Percentiles rank a stretch among this genome's conserved stretches.
phyloP scores from a whole-genome alignment of 2,329 filamentous ascomycete genomes.

The Aspergillus carbonarius region DNA sequence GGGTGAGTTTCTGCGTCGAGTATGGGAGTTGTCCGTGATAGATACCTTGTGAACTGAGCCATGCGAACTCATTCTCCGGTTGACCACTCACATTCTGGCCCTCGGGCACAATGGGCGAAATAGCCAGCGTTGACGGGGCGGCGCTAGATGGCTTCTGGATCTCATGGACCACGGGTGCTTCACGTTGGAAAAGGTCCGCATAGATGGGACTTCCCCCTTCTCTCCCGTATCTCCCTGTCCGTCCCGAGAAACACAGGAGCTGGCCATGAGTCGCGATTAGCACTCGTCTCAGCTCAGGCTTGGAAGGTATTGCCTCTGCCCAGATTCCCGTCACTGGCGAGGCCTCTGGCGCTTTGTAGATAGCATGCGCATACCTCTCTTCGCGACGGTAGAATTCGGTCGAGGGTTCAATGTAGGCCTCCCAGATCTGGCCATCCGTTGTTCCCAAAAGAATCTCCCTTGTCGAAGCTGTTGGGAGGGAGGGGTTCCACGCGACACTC shows the following conservation, averaged over 20 bases:
- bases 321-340: slow-evolving; percentile 77
- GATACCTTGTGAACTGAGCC: slow-evolving; percentile 84
- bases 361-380: slow-evolving; percentile 82
- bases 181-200: slow-evolving; percentile 80
- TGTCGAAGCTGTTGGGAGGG: slow-evolving; percentile 86
- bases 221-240: slow-evolving; percentile 67
- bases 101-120: slow-evolving; percentile 72
- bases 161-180: slow-evolving; percentile 76
- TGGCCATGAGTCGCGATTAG: slow-evolving; percentile 76
- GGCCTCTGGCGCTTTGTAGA: slow-evolving; percentile 80
- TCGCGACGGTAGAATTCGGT: slow-evolving; percentile 94
- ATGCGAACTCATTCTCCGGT: slow-evolving; percentile 70
- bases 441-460: slow-evolving; percentile 90
- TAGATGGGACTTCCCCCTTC: slow-evolving; percentile 86
- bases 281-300: slow-evolving; percentile 71
- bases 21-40: slow-evolving; percentile 79
- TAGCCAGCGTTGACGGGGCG: slow-evolving; percentile 65
- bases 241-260: slow-evolving; percentile 78
- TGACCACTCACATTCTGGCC: slow-evolving; percentile 53
- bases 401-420: slow-evolving; percentile 89
- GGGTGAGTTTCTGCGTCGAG: slow-evolving; percentile 65
- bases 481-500: slow-evolving; percentile 91
- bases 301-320: slow-evolving; percentile 70
- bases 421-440: slow-evolving; percentile 92
- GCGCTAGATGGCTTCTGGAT: slow-evolving; percentile 59